phyloP scores from a whole-genome alignment of 2,329 filamentous ascomycete species.

The Colletotrichum melonis region DNA sequence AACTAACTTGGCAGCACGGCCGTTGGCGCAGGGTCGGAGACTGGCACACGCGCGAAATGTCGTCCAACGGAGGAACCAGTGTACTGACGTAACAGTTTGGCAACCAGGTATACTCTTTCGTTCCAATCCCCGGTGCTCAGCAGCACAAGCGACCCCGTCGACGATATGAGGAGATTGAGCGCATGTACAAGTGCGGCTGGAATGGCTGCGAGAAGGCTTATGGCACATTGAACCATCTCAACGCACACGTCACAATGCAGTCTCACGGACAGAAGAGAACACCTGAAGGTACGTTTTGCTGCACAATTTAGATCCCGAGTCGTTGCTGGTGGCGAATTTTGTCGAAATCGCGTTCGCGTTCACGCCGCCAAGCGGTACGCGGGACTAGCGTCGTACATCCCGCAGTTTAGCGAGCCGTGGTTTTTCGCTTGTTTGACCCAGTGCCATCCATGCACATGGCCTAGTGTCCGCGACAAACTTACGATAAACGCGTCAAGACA shows the following conservation, averaged over 20 bases:
- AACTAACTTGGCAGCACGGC: background rate
- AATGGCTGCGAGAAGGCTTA: slow-evolving; percentile 99
- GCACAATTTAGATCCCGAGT: background rate
- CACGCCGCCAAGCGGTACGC: background rate
- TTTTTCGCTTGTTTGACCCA: slow-evolving; percentile 2
- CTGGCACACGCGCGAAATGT: slow-evolving; percentile 6
- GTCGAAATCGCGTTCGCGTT: background rate
- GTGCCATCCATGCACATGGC: slow-evolving; percentile 43
- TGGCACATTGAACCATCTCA: slow-evolving; percentile 95
- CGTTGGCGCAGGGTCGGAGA: background rate
- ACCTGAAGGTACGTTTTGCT: slow-evolving; percentile 83
- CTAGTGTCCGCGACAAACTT: slow-evolving; percentile 56
- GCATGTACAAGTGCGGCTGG: slow-evolving; percentile 99
- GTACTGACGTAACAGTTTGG: slow-evolving; percentile 38
- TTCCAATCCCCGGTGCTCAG: slow-evolving; percentile 95
- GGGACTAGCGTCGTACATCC: background rate
- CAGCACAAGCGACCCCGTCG: slow-evolving; percentile 96
- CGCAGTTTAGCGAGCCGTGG: background rate
- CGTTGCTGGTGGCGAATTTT: background rate
- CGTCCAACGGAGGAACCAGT: background rate
- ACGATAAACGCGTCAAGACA: slow-evolving; percentile 47
- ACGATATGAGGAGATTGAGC: slow-evolving; percentile 97
- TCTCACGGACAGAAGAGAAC: slow-evolving; percentile 94
- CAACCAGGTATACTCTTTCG: slow-evolving; percentile 91
- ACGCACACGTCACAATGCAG: slow-evolving; percentile 99